Evolutionary conservation across 2,329 filamentous ascomycete genomes (phyloP).

Genomic region (Colletotrichum sojae): DNA sequence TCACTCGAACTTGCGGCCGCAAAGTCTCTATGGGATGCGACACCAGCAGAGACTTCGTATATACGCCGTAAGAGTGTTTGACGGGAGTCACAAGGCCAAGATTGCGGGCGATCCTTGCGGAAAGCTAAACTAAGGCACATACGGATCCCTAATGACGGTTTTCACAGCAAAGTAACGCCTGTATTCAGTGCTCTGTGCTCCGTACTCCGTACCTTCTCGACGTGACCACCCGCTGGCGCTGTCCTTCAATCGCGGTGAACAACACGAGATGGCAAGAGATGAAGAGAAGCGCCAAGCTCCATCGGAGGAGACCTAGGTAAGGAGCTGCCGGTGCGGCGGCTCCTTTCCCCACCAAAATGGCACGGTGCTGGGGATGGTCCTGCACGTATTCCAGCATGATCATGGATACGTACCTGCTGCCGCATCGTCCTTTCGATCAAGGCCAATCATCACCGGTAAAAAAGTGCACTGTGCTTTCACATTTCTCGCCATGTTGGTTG

Average conservation of each 20-base stretch:
- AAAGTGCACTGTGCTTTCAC: slow-evolving; percentile 2
- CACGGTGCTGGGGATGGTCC: not conserved
- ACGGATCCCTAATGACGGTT: no score
- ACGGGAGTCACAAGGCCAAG: not conserved
- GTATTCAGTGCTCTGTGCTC: no score
- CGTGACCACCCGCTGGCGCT: no score
- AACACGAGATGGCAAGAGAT: not conserved
- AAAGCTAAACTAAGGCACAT: no score
- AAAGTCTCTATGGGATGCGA: no score
- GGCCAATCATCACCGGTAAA: not conserved
- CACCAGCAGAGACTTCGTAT: not conserved
- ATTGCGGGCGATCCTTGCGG: not conserved
- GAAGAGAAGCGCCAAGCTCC: slow-evolving; percentile 5
- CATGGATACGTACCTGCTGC: not conserved
- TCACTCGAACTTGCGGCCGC: no score
- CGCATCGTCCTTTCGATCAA: not conserved
- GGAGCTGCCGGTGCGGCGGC: not conserved
- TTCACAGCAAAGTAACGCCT: no score
- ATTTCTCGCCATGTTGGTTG: not conserved
- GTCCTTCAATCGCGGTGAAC: no score
- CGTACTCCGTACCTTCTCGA: no score
- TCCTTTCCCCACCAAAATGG: slow-evolving; percentile 7
- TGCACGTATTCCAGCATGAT: not conserved
- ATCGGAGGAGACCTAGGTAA: not conserved
- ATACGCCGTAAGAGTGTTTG: not conserved